A percentile compares a stretch with the other conserved stretches of the same genome.
These are phyloP conservation scores for Termitomyces sp. DNA, from an alignment of 768 basidiomycete species.

Conservation along the genomic window DNA sequence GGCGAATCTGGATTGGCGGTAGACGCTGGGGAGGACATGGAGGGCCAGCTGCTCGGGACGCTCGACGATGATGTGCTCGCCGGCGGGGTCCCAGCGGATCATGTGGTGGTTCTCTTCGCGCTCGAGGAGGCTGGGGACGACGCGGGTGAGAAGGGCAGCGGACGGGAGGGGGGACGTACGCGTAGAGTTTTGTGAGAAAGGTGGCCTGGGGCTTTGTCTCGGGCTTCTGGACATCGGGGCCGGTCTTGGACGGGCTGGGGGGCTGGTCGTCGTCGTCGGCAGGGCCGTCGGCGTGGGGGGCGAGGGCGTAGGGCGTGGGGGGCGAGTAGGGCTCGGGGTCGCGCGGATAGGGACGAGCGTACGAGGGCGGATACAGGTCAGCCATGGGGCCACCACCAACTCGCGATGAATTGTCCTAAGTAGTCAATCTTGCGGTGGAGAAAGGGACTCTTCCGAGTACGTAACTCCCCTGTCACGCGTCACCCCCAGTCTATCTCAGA, in stretches of 20 bases:
- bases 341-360: slow-evolving; percentile 27
- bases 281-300: slow-evolving; percentile 34
- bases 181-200: slow-evolving; percentile 96
- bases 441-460: slow-evolving; percentile 40
- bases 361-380: slow-evolving; percentile 49
- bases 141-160: slow-evolving; percentile 9
- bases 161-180: slow-evolving; percentile 45
- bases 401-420: slow-evolving; percentile 19
- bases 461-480: slow-evolving; percentile 26
- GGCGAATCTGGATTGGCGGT: slow-evolving; percentile 94
- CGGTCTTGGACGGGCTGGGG: slow-evolving; percentile 36
- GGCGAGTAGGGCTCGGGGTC: slow-evolving; percentile 25
- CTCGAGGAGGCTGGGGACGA: slow-evolving; percentile 64
- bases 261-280: slow-evolving; percentile 41
- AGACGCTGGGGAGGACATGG: slow-evolving; percentile 89
- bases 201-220: slow-evolving; percentile 86
- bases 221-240: slow-evolving; percentile 42
- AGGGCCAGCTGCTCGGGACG: slow-evolving; percentile 89
- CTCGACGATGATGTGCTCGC: slow-evolving; percentile 94
- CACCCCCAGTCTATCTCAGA: slow-evolving; percentile 4
- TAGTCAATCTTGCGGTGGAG: slow-evolving; percentile 34
- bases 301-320: slow-evolving; percentile 24
- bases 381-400: slow-evolving; percentile 37
- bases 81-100: slow-evolving; percentile 94
- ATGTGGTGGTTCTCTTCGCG: slow-evolving; percentile 92